Evolutionary conservation across 176 grass and related monocot genomes (phyloP), one percentile per base, ranked within the genome.

Genomic region (Musa troglodytarum): DNA sequence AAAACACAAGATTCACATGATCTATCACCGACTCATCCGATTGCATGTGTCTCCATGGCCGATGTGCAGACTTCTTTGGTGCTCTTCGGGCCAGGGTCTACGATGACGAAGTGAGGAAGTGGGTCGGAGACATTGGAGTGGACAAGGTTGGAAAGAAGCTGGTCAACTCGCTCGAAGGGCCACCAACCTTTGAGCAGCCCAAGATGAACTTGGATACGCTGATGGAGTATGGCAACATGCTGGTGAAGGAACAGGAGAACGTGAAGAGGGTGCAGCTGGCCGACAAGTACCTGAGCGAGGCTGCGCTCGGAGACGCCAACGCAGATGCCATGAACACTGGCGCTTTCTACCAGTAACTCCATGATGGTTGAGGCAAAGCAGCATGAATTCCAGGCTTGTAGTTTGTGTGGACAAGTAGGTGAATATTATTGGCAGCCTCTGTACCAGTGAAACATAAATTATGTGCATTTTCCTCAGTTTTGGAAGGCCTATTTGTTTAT

Each of bases 91-190:
- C 77, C 52, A 70, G 77, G 34, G 77, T 79, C 13, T 71, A 79
- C 65, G 77, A 79, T 24, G 77, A 79, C 54, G 77, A 79, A 12
- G 77, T 79, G 65, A 56, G 77, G 66, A 79, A 70, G 77, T 79
- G 77, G 77, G 24, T 79, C 25, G 13, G 26, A 1, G 26, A 79
- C 1, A 24, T 59, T 25, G 77, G 65, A 14, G 65, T 79, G 1
- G 77, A 71, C 1, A 77, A 26, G 12, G 12, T 77, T 6, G 75
- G 75, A 19, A 77, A 77, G 75, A 77, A 52, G 75, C 59, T 77
- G 11, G 61, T 77, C 2, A 77, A 77, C 49, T 77, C 75, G 1
- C 75, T 50, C 3, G 75, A 77, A 20, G 75, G n/a, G 13, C 75
- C 75, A 3, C 75, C 75, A 0, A 65, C 75, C 17, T 77, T 77